phyloP scores from a whole-genome alignment of 805 yeast species.

The Scheffersomyces amazonensis region DNA sequence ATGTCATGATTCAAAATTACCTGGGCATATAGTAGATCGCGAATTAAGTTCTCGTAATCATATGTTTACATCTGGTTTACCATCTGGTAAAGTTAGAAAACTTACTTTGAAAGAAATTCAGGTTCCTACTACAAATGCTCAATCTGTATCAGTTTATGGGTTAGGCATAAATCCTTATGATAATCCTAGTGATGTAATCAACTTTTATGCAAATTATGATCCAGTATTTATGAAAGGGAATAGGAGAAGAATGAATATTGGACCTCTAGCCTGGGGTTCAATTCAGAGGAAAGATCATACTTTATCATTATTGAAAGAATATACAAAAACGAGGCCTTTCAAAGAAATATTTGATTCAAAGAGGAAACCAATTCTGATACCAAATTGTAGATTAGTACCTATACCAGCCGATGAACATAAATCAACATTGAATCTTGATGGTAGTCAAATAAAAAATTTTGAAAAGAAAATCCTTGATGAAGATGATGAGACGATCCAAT shows the following conservation, averaged over 20 bases:
- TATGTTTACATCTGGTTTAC: not conserved
- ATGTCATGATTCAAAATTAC: constrained; percentile 6
- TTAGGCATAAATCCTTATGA: constrained; percentile 24
- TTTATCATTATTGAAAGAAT: constrained; percentile 27
- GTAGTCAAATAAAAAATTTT: constrained; percentile 15
- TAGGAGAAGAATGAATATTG: constrained; percentile 25
- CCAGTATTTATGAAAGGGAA: constrained; percentile 24
- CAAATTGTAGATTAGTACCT: constrained; percentile 12
- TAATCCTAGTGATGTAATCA: constrained; percentile 25
- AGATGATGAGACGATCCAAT: constrained; percentile 30
- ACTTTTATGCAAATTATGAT: constrained; percentile 32
- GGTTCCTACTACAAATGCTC: not conserved
- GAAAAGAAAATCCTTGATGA: constrained; percentile 29
- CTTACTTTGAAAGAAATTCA: not conserved
- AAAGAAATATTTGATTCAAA: not conserved
- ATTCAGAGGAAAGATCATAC: constrained; percentile 30
- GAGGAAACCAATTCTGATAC: not conserved
- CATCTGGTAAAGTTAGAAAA: not conserved
- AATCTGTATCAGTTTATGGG: not conserved
- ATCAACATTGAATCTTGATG: constrained; percentile 17
- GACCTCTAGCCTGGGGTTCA: constrained; percentile 38
- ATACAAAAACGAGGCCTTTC: constrained; percentile 10
- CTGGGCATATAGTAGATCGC: constrained; percentile 4
- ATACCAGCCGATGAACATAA: constrained; percentile 15
- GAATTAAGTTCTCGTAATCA: not conserved